Base-by-base conservation (phyloP, 208 protist species). In the Acanthamoeba royreba region DNA sequence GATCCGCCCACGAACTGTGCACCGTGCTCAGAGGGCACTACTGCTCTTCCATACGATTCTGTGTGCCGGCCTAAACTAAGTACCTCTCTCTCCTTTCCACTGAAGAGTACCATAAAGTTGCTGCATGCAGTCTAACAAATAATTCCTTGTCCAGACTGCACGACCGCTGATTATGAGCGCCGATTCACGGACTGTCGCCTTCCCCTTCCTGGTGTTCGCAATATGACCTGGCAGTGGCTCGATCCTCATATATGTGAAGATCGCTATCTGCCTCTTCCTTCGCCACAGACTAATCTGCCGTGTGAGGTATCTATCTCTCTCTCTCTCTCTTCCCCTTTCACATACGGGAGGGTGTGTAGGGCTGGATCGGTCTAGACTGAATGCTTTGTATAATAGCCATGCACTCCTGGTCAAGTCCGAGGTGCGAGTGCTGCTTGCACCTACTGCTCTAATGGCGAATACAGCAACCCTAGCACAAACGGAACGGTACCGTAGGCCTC, bases 161-260 rank as follows among this genome's bases (percentile, higher is more conserved):
- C 87, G n/a, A 19, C 22, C 22, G 33, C 43, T n/a, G 87, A 92
- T 35, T 92, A 92, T n/a, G 87, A 92, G n/a, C 87, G 38, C 22
- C 25, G 42, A 5, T 92, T 58, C 45, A 55, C 22, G 1, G 49
- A 7, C n/a, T 92, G 87, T 61, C 40, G 35, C 3, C 5, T 7
- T 11, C 87, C 87, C 40, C 46, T 72, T 35, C 61, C 87, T 2
- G 61, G 61, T 43, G 15, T 25, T 35, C 55, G 87, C 28, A 46
- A 79, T 42, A 9, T 92, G 53, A 53, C 43, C 1, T 92, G 35
- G 25, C 35, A 49, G 8, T 92, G 63, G 61, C 8, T 43, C 0
- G 28, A 92, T 22, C 87, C 87, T n/a, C 87, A 92, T 42, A 92
- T 92, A 15, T 92, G 87, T 28, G 66, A 81, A 8, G 63, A 79